These are phyloP conservation scores for Neoscytalidium dimidiatum DNA, from an alignment of 2,329 filamentous ascomycete species.

Conservation along the genomic window DNA sequence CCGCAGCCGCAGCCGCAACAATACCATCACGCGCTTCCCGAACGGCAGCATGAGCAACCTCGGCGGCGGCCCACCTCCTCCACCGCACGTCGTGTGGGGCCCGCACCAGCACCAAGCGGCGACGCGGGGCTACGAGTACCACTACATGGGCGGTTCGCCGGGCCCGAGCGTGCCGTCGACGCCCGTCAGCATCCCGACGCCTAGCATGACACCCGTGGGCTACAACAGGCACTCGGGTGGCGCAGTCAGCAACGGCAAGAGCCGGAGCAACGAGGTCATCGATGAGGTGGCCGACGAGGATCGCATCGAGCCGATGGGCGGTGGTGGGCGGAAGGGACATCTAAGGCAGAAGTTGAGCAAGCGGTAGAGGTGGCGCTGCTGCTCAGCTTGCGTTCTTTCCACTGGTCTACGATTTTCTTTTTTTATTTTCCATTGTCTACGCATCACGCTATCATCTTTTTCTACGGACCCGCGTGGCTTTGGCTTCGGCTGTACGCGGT, in stretches of 20 bases:
- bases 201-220: slow-evolving; percentile 1
- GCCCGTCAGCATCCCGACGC: background rate
- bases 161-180: background rate
- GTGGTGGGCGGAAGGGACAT: background rate
- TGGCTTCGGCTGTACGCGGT: too few species aligned
- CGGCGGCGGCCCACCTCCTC: background rate
- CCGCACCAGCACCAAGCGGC: slow-evolving; percentile 25
- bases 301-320: background rate
- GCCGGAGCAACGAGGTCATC: background rate
- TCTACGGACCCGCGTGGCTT: too few species aligned
- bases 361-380: background rate
- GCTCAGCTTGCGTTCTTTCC: too few species aligned
- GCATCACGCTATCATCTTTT: too few species aligned
- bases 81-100: slow-evolving; percentile 23
- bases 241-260: background rate
- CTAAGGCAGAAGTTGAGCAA: slow-evolving; percentile 4
- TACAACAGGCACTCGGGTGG: background rate
- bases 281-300: slow-evolving; percentile 12
- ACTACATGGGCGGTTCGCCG: background rate
- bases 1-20: slow-evolving; percentile 19
- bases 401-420: too few species aligned
- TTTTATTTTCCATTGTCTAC: too few species aligned
- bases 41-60: slow-evolving; percentile 20
- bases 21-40: slow-evolving; percentile 22
- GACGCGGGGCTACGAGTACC: slow-evolving; percentile 20